phyloP scores from a whole-genome alignment of 1,284 basidiomycete genomes.

The Ustilago sp. region DNA sequence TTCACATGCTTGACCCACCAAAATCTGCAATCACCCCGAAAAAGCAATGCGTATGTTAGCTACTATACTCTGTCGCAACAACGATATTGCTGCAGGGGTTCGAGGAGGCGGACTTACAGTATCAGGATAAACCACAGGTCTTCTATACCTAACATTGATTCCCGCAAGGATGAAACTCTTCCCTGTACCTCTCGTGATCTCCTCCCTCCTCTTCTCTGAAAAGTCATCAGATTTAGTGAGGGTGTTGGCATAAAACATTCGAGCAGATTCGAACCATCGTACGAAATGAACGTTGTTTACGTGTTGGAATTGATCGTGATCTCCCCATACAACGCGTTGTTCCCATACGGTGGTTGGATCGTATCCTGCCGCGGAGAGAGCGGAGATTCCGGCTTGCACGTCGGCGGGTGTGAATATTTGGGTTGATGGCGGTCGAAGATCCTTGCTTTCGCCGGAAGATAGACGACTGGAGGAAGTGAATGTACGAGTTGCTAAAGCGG shows the following conservation, averaged over 20 bases:
- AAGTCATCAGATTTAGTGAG: constrained; percentile 9
- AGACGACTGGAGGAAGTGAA: neutral
- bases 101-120: constrained; percentile 25
- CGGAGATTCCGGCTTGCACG: constrained; percentile 16
- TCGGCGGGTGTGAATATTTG: constrained; percentile 10
- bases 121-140: constrained; percentile 58
- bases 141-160: constrained; percentile 59
- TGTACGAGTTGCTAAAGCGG: neutral
- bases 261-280: constrained; percentile 58
- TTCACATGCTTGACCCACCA: constrained; percentile 51
- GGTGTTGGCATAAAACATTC: constrained; percentile 53
- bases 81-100: neutral
- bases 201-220: constrained; percentile 22
- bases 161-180: constrained; percentile 58
- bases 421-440: constrained; percentile 21
- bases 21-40: constrained; percentile 21
- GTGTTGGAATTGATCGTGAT: constrained; percentile 61
- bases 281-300: constrained; percentile 66
- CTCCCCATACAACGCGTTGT: constrained; percentile 57
- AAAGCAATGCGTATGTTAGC: neutral
- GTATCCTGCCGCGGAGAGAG: constrained; percentile 19
- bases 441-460: neutral
- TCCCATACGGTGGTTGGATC: constrained; percentile 34
- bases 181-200: constrained; percentile 50
- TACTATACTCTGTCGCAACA: neutral